Percentiles rank a stretch among this genome's conserved stretches.
phyloP scores from a whole-genome alignment of 768 basidiomycete species.

The Lactarius vividus region DNA sequence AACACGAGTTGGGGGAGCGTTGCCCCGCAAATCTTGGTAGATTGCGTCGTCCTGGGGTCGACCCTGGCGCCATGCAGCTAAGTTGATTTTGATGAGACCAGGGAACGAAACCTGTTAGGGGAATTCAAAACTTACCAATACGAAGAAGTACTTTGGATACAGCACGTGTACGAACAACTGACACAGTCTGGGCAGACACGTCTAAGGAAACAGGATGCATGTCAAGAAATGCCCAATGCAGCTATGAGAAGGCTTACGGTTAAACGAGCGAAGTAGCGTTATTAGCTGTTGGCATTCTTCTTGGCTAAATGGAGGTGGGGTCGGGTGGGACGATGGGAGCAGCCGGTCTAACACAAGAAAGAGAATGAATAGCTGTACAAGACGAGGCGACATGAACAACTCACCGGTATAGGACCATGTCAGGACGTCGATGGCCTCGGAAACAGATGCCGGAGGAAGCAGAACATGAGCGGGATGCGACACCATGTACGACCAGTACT shows the following conservation, averaged over 20 bases:
- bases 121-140: slow-evolving; percentile 19
- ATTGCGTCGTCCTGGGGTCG: slow-evolving; percentile 21
- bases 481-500: slow-evolving; percentile 82
- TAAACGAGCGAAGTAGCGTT: slow-evolving; percentile 50
- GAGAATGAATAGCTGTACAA: not conserved
- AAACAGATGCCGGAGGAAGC: slow-evolving; percentile 52
- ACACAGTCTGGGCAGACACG: slow-evolving; percentile 2
- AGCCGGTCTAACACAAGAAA: slow-evolving; percentile 53
- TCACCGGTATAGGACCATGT: slow-evolving; percentile 79
- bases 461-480: slow-evolving; percentile 69
- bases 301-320: slow-evolving; percentile 67
- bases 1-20: slow-evolving; percentile 28
- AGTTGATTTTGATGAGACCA: not conserved
- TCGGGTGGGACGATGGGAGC: slow-evolving; percentile 54
- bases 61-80: slow-evolving; percentile 27
- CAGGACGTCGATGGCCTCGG: slow-evolving; percentile 71
- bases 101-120: not conserved
- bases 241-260: slow-evolving; percentile 27
- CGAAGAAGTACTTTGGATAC: slow-evolving; percentile 27
- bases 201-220: slow-evolving; percentile 1
- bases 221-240: not conserved
- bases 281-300: slow-evolving; percentile 77
- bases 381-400: slow-evolving; percentile 19
- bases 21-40: slow-evolving; percentile 8
- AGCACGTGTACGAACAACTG: slow-evolving; percentile 26